Evolutionary conservation across 768 basidiomycete genomes (phyloP), one percentile per base, ranked within the genome.

Genomic region (Lactarius quietus): DNA sequence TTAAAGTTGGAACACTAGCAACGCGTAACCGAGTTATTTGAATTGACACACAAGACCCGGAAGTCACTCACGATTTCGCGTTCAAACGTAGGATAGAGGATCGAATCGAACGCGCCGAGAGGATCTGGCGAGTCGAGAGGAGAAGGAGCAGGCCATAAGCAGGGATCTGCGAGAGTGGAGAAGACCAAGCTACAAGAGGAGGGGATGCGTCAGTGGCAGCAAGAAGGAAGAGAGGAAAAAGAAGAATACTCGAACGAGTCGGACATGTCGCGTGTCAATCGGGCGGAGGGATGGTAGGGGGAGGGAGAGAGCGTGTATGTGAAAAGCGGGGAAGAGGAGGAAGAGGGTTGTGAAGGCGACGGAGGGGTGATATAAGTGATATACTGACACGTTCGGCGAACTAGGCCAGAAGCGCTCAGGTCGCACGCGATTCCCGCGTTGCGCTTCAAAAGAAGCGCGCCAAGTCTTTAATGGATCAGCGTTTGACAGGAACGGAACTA

Each of bases 1-100:
- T 75, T 76, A 70, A 81, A 83, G 74, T 84, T 74, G 43, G 76
- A 74, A 65, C 79, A 80, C 77, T 79, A 51, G 14, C 26, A 62
- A 38, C 62, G 54, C 53, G 57, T 52, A n/a, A 51, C n/a, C 28
- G 12, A 26, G 20, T 9, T 14, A 12, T 18, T 35, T 60, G 12
- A 33, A 12, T 14, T 6, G 18, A 51, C 8, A 61, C 12, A 4
- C 48, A 15, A 57, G 20, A 38, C 1, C 23, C 20, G 33, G 7
- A 18, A 39, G 33, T 20, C 23, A 18, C 60, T 57, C 45, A 70
- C 69, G 51, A 70, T 70, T 56, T 70, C 69, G 48, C 69, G 69
- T 63, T 70, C 69, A 54, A 70, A 64, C 6, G 69, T 62, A 1
- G 65, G 61, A 23, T 66, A 58, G 53, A 66, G 41, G 41, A 62